Evolutionary conservation across 768 basidiomycete genomes (phyloP), one percentile per base, ranked within the genome.

Genomic region (Lepiota brunneoincarnata): DNA sequence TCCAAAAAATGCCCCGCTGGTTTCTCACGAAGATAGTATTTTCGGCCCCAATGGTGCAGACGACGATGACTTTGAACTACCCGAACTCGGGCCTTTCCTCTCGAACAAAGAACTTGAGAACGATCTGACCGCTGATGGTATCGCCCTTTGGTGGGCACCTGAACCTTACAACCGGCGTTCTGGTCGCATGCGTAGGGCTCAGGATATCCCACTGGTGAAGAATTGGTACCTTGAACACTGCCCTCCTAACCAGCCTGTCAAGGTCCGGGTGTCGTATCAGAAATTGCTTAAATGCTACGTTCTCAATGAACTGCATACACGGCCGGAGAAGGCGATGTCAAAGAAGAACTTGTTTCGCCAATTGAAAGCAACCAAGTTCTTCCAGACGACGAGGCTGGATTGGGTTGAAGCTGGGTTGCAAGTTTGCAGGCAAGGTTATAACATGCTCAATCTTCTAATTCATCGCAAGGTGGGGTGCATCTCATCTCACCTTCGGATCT

Each of bases 371-470:
- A 99, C 97, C 54, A 98, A 98, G 72, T 99, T 99, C 75, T 99
- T 99, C 86, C 97, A 98, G 77, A 93, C 91, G 12, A 99, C 97
- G 3, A 92, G 82, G 60, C 73, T 99, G 61, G 97, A 99, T 70
- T 99, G 97, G 97, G 96, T 99, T 35, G 97, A 99, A 70, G 97
- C 96, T 2, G 97, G 97, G 61, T 73, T 99, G 57, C 97, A 99
- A 71, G 96, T 99, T 49, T 98, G 96, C 75, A 78, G 97, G 60
- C 97, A 99, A 68, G 97, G 97, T 37, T 99, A 97, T 75, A 99
- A 98, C 74, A 99, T 99, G 97, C 76, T 99, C 59, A 99, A 99
- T 71, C 75, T 99, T 26, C 79, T 99, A 57, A 99, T 99, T 61
- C 97, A 99, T 73, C 94, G 97, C 70, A 99, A 99, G 83, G 89